Evolutionary conservation across 768 basidiomycete genomes (phyloP).

Genomic region (Sporobolomyces phaffii): DNA sequence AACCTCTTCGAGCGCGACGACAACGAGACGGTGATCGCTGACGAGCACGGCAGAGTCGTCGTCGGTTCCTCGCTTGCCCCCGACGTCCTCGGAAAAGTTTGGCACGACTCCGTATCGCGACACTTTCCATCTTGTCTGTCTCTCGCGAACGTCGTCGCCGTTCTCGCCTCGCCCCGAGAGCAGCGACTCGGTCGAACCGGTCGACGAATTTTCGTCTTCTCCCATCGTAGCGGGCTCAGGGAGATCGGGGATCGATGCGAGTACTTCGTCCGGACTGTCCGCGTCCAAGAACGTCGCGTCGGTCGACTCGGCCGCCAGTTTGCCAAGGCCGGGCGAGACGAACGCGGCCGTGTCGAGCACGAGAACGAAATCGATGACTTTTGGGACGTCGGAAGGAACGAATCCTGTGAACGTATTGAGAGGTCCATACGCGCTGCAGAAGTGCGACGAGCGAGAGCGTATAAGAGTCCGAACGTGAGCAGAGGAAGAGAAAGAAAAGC

Average conservation of each 20-base stretch:
- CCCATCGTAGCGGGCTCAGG: too few species aligned
- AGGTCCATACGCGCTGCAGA: constrained; percentile 28
- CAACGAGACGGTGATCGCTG: constrained; percentile 27
- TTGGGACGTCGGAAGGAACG: neutral
- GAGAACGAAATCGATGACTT: constrained; percentile 39
- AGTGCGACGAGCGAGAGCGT: neutral
- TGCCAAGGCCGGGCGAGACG: neutral
- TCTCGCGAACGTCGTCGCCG: neutral
- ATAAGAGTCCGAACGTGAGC: neutral
- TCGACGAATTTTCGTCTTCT: too few species aligned
- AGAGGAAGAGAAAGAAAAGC: neutral
- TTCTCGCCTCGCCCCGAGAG: neutral
- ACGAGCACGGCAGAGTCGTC: constrained; percentile 20
- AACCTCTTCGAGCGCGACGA: constrained; percentile 13
- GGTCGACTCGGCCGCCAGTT: neutral
- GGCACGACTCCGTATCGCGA: constrained; percentile 32
- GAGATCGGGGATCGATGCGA: neutral
- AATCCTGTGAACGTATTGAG: constrained; percentile 39
- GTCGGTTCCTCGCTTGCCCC: neutral
- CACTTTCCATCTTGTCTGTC: constrained; percentile 17
- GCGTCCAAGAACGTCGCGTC: constrained; percentile 2
- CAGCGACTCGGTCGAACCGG: neutral
- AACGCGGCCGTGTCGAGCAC: constrained; percentile 23
- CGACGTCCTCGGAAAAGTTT: constrained; percentile 32
- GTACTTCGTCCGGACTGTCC: constrained; percentile 2